Conservation (phyloP, 257 asterid species). For the Henckelia pumila region DNA sequence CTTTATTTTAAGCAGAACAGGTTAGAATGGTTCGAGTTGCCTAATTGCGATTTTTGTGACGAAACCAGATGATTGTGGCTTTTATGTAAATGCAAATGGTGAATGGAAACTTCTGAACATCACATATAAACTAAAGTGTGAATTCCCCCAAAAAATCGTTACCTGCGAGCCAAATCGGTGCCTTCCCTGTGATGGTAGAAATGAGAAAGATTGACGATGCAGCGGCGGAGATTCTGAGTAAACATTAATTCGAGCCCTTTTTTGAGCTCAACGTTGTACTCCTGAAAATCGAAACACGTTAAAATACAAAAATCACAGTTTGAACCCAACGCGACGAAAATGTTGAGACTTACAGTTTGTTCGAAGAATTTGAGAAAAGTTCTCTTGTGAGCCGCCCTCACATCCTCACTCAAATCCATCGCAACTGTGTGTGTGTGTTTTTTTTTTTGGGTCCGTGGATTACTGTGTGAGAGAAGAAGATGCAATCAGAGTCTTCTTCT, state of each 20-base stretch:
- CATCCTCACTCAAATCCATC: slow-evolving; percentile 69
- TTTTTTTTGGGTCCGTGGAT: too few relatives aligned
- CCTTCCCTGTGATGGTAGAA: slow-evolving; percentile 83
- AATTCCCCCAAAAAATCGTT: neutral
- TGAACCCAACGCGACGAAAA: neutral
- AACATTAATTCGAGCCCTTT: slow-evolving; percentile 58
- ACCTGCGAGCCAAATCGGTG: slow-evolving; percentile 88
- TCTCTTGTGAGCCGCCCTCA: slow-evolving; percentile 74
- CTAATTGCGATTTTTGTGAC: too few relatives aligned
- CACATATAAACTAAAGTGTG: too few relatives aligned
- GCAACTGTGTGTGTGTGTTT: neutral
- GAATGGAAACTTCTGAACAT: neutral
- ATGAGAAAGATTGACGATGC: slow-evolving; percentile 68
- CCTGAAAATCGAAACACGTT: slow-evolving; percentile 40
- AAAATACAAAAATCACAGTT: too few relatives aligned
- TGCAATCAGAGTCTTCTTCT: neutral
- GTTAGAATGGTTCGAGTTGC: too few relatives aligned
- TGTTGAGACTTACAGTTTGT: slow-evolving; percentile 49
- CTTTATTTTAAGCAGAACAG: too few relatives aligned
- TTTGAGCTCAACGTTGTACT: slow-evolving; percentile 52
- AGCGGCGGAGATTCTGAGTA: slow-evolving; percentile 70
- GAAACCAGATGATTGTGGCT: too few relatives aligned
- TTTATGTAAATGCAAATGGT: too few relatives aligned
- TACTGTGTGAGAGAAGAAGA: neutral
- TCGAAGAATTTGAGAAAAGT: slow-evolving; percentile 86